A percentile compares a stretch with the other conserved stretches of the same genome.
Conservation (phyloP, 2,329 filamentous ascomycete species). For the Orbilia ellipsospora region DNA sequence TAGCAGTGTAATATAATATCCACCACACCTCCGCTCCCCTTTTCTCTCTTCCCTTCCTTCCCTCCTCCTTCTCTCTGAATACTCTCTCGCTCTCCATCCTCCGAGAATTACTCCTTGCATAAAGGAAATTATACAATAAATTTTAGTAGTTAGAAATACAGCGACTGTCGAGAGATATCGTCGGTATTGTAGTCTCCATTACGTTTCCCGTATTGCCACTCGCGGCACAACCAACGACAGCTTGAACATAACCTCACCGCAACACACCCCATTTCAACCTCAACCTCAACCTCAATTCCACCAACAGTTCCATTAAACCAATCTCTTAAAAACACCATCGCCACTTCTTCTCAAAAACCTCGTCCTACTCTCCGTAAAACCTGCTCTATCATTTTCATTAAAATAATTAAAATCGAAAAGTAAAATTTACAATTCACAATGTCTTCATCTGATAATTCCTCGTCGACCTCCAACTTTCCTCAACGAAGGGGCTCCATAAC, state of each 20-base stretch:
- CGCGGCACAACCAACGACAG: slow-evolving; percentile 6
- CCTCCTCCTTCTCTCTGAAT: background rate
- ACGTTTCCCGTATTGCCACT: slow-evolving; percentile 2
- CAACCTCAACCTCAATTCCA: background rate
- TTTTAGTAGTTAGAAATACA: background rate
- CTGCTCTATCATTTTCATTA: too few species aligned
- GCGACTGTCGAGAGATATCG: slow-evolving; percentile 1
- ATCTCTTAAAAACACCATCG: too few species aligned
- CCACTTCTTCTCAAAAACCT: too few species aligned
- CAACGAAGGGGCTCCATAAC: slow-evolving; percentile 56
- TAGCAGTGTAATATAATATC: slow-evolving; percentile 28
- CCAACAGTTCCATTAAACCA: too few species aligned
- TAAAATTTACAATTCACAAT: slow-evolving; percentile 10
- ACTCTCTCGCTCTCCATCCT: background rate
- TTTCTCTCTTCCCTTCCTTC: slow-evolving; percentile 14
- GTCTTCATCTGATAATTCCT: slow-evolving; percentile 43
- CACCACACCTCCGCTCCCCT: slow-evolving; percentile 41
- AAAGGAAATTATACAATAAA: too few species aligned
- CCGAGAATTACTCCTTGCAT: too few species aligned
- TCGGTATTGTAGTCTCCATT: background rate
- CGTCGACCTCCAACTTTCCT: slow-evolving; percentile 28
- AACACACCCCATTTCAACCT: background rate
- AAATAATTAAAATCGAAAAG: too few species aligned
- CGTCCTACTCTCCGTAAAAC: too few species aligned
- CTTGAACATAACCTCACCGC: slow-evolving; percentile 5